phyloP scores from a whole-genome alignment of 805 yeast genomes.

The Candida oleophila region DNA sequence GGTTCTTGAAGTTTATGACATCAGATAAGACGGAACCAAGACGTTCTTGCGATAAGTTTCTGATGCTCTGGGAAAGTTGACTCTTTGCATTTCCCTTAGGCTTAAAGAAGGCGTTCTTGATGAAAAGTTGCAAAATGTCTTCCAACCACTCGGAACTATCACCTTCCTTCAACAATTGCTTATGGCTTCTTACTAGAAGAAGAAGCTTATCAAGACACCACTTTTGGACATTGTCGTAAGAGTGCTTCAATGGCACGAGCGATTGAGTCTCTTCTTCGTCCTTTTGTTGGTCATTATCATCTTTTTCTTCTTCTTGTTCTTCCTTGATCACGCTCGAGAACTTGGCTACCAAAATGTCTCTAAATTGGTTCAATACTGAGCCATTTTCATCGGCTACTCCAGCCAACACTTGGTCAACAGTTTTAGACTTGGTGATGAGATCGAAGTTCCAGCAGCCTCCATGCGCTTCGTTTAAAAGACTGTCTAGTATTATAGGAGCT shows the following conservation, averaged over 20 bases:
- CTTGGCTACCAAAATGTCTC: slow-evolving; percentile 21
- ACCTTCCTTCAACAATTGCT: slow-evolving; percentile 20
- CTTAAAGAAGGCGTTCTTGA: slow-evolving; percentile 42
- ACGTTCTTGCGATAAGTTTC: slow-evolving; percentile 55
- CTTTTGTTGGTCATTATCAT: not conserved
- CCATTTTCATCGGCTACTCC: slow-evolving; percentile 12
- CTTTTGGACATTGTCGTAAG: slow-evolving; percentile 40
- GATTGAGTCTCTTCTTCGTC: not conserved
- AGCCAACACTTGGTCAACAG: slow-evolving; percentile 39
- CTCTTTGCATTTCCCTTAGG: slow-evolving; percentile 9
- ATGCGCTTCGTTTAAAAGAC: slow-evolving; percentile 27
- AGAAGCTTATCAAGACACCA: slow-evolving; percentile 64
- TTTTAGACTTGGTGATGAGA: slow-evolving; percentile 68
- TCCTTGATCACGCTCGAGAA: slow-evolving; percentile 19
- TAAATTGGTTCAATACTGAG: slow-evolving; percentile 18
- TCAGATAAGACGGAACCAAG: slow-evolving; percentile 67
- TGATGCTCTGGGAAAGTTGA: slow-evolving; percentile 32
- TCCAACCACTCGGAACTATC: slow-evolving; percentile 25
- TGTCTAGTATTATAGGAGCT: slow-evolving; percentile 30
- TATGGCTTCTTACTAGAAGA: slow-evolving; percentile 50
- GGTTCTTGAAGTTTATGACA: slow-evolving; percentile 44
- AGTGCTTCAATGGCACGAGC: slow-evolving; percentile 12
- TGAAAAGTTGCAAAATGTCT: slow-evolving; percentile 36
- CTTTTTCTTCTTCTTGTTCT: slow-evolving; percentile 17
- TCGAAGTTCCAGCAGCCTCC: slow-evolving; percentile 73